Base-by-base conservation (phyloP, 2,329 filamentous ascomycete genomes). In the Emergomyces orientalis region DNA sequence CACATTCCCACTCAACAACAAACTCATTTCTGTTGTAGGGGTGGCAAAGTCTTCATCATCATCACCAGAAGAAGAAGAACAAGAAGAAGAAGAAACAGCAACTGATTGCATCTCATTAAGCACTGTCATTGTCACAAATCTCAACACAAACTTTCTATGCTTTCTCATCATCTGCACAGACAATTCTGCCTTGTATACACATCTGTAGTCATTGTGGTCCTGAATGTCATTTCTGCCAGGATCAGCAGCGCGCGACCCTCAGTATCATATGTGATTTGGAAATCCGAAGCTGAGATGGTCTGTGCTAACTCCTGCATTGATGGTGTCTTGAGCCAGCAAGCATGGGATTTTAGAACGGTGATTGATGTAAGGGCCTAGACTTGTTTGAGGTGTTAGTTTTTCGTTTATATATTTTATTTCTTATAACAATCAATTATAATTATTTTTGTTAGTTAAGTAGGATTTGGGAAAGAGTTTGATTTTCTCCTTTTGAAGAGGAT, bases 291-390 rank as follows among this genome's bases (percentile, higher is more conserved):
- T 25, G 71, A 66, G 22, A 77, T 74, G 39, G 74, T 75, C 67
- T 80, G 75, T 8, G 76, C 74, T 7, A 80, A 71, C n/a, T n/a
- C n/a, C n/a, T 9, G 78, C 78, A 60, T 80, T 76, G 55, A 80
- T 77, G 67, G 80, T 80, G 1, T n/a, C 78, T 78, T 55, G 77
- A 76, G 8, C 45, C 78, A 0, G 78, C 76, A 1, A 80, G 72
- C 30, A 80, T 71, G 65, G 72, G 80, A 81, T 71, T 82, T 82
- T 63, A 82, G 75, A 47, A 81, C 79, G 59, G 78, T 78, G 60
- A n/a, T n/a, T n/a, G n/a, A 81, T 81, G 66, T 80, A 75, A 17
- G 80, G 80, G 9, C 80, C 80, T n/a, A 81, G 76, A 59, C 71
- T 79, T 80, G 66, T 60, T 25, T 37, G 19, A 3, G n/a, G 25